Evolutionary conservation across 805 yeast genomes (phyloP).

Genomic region (Wickerhamomyces chaumierensis): DNA sequence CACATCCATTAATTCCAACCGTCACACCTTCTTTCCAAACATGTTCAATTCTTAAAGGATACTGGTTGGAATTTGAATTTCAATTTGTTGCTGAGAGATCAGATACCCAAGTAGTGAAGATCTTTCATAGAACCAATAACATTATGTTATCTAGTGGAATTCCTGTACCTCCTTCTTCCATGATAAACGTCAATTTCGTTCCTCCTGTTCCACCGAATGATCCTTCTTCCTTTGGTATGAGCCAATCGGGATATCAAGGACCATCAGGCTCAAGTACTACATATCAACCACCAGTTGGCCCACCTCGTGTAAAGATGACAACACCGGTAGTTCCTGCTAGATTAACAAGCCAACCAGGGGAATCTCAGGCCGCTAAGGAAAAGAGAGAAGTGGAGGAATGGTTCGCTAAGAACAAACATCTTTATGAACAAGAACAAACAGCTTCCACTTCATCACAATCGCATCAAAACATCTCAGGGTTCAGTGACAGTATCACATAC

Average conservation of each 20-base stretch:
- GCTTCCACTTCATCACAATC: background rate
- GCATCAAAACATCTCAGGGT: no score
- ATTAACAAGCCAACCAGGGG: background rate
- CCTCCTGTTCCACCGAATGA: background rate
- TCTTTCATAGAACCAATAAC: background rate
- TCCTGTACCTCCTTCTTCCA: background rate
- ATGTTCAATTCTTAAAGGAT: background rate
- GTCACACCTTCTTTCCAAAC: background rate
- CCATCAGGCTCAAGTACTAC: background rate
- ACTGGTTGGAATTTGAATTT: background rate
- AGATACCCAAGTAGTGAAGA: background rate
- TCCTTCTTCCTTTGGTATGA: background rate
- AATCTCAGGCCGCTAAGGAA: background rate
- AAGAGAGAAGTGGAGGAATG: background rate
- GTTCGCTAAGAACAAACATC: background rate
- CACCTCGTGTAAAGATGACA: background rate
- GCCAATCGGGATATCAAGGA: background rate
- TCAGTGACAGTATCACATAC: no score
- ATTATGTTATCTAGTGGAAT: background rate
- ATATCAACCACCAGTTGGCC: background rate
- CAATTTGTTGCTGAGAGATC: background rate
- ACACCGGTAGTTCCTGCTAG: background rate
- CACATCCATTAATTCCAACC: background rate
- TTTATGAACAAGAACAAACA: background rate
- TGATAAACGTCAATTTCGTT: background rate